Evolutionary conservation across 768 basidiomycete species (phyloP).

Genomic region (Aureoboletus auriporus): DNA sequence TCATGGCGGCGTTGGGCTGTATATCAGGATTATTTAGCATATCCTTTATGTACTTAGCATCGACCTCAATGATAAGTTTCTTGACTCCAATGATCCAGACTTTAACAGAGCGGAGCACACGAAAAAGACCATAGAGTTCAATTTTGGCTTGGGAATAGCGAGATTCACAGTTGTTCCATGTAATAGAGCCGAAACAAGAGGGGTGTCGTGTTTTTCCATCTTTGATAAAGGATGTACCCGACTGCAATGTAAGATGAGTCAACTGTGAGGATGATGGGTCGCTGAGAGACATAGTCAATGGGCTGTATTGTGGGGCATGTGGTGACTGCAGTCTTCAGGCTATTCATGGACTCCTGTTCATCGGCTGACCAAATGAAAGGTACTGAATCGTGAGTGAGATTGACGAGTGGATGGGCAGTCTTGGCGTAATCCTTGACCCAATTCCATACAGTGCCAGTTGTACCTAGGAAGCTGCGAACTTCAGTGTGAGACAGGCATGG

Average conservation of each 20-base stretch:
- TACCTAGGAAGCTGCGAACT: slow-evolving; percentile 28
- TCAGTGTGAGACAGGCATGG: slow-evolving; percentile 13
- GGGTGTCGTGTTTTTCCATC: slow-evolving; percentile 18
- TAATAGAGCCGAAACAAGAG: slow-evolving; percentile 36
- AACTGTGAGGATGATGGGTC: slow-evolving; percentile 14
- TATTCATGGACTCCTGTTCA: neutral
- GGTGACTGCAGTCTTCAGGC: slow-evolving; percentile 18
- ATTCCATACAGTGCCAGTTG: slow-evolving; percentile 19
- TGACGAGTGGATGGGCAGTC: slow-evolving; percentile 20
- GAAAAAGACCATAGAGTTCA: slow-evolving; percentile 28
- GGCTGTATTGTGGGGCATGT: slow-evolving; percentile 2
- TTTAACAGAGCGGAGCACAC: slow-evolving; percentile 18
- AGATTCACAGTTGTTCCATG: slow-evolving; percentile 23
- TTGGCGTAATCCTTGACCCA: slow-evolving; percentile 30
- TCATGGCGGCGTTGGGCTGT: neutral
- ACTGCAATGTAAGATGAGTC: slow-evolving; percentile 33
- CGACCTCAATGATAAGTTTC: slow-evolving; percentile 26
- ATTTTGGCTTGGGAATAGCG: slow-evolving; percentile 21
- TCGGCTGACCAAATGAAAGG: slow-evolving; percentile 17
- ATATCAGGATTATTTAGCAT: neutral
- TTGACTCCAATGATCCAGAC: slow-evolving; percentile 27
- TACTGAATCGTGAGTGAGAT: slow-evolving; percentile 21
- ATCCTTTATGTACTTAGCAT: neutral
- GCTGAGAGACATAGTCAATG: slow-evolving; percentile 11
- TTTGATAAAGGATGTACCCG: slow-evolving; percentile 32